Evolutionary conservation across 2,329 filamentous ascomycete genomes (phyloP).

Genomic region (Bipolaris sorokiniana): DNA sequence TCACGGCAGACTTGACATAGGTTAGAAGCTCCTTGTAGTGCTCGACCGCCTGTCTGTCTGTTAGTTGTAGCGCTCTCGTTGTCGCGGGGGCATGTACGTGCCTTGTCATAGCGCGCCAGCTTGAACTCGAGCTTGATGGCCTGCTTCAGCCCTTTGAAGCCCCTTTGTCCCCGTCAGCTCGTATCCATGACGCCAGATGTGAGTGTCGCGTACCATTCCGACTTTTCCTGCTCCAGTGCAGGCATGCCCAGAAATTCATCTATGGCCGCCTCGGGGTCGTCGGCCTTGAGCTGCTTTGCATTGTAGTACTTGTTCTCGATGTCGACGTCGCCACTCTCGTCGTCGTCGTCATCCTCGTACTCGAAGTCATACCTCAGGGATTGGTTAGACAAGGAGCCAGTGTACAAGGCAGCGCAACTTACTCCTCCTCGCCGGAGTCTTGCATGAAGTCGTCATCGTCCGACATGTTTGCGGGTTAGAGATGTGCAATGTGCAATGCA

Average conservation of each 20-base stretch:
- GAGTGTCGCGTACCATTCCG: conserved; percentile 72
- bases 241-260: conserved; percentile 91
- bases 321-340: conserved; percentile 85
- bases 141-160: conserved; percentile 97
- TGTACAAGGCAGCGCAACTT: conserved; percentile 33
- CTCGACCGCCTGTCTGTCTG: conserved; percentile 71
- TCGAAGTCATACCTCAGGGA: conserved; percentile 86
- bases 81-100: conserved; percentile 45
- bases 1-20: conserved; percentile 96
- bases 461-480: conserved; percentile 64
- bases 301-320: conserved; percentile 99
- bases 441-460: conserved; percentile 94
- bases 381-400: conserved; percentile 24
- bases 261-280: conserved; percentile 86
- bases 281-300: conserved; percentile 92
- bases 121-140: conserved; percentile 97
- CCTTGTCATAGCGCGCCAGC: conserved; percentile 84
- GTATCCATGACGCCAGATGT: conserved; percentile 3
- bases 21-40: conserved; percentile 95
- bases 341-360: conserved; percentile 92
- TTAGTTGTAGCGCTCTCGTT: conserved; percentile 25
- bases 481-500: background rate
- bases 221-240: conserved; percentile 83
- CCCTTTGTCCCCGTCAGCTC: conserved; percentile 55
- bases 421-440: conserved; percentile 88